A percentile compares a stretch with the other conserved stretches of the same genome.
These are phyloP conservation scores for Mortierella sp. DNA, from an alignment of 371 early-diverging fungal species.

Conservation along the genomic window DNA sequence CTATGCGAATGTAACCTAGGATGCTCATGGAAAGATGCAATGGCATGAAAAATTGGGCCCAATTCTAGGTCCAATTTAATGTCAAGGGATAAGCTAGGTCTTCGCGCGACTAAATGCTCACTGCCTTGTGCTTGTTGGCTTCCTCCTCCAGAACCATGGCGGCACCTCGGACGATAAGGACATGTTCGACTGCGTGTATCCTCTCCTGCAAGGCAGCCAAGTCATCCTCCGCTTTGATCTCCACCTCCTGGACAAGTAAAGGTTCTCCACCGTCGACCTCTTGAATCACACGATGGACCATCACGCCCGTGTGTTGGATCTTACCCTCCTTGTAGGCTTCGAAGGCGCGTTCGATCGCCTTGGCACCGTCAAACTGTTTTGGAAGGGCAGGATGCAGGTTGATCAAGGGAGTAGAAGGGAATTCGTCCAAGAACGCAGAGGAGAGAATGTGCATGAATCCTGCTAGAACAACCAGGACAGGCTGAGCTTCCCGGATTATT, in stretches of 20 bases:
- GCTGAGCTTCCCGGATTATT: slow-evolving; percentile 66
- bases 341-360: slow-evolving; percentile 94
- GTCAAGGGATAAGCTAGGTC: too few species aligned
- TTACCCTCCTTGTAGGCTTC: slow-evolving; percentile 81
- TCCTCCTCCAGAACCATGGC: slow-evolving; percentile 34
- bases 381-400: slow-evolving; percentile 98
- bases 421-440: slow-evolving; percentile 78
- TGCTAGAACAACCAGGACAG: slow-evolving; percentile 90
- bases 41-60: too few species aligned
- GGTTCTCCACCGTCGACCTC: slow-evolving; percentile 95
- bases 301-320: slow-evolving; percentile 88
- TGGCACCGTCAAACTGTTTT: slow-evolving; percentile 93
- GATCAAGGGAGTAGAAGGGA: slow-evolving; percentile 78
- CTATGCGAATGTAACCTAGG: too few species aligned
- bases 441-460: slow-evolving; percentile 98
- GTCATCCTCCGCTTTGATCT: slow-evolving; percentile 81
- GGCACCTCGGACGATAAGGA: slow-evolving; percentile 79
- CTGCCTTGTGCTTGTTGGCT: too few species aligned
- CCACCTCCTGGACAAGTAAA: slow-evolving; percentile 79
- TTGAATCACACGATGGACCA: slow-evolving; percentile 96
- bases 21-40: too few species aligned
- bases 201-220: slow-evolving; percentile 83
- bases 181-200: slow-evolving; percentile 91
- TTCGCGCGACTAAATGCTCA: too few species aligned
- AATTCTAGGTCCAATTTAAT: too few species aligned